These are phyloP conservation scores for Thelonectria olida DNA, from an alignment of 2,329 filamentous ascomycete species.

Conservation along the genomic window DNA sequence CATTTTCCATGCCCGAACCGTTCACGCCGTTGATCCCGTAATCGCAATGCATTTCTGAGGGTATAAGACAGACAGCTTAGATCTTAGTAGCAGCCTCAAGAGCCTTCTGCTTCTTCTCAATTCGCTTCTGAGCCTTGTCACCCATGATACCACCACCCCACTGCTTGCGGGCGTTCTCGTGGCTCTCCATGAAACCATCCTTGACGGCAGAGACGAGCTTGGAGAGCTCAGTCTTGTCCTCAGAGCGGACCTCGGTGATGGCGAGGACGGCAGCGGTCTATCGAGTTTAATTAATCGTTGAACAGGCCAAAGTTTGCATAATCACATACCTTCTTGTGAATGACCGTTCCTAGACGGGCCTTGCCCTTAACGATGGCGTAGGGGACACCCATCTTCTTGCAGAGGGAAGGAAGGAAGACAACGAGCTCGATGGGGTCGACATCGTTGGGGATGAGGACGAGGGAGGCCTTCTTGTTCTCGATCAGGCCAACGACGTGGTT, in stretches of 20 bases:
- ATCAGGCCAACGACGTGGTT: slow-evolving; percentile 98
- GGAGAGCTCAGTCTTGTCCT: slow-evolving; percentile 98
- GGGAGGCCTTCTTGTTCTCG: slow-evolving; percentile 99
- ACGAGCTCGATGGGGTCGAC: slow-evolving; percentile 99
- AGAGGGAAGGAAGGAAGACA: slow-evolving; percentile 98
- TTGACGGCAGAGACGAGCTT: slow-evolving; percentile 97
- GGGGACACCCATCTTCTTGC: slow-evolving; percentile 99
- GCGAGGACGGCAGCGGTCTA: slow-evolving; percentile 97
- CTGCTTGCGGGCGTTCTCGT: slow-evolving; percentile 88
- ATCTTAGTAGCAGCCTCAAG: slow-evolving; percentile 97
- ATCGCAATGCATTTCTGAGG: slow-evolving; percentile 50
- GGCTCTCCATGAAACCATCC: slow-evolving; percentile 97
- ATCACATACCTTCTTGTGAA: slow-evolving; percentile 91
- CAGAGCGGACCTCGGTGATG: slow-evolving; percentile 93
- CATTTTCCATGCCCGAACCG: slow-evolving; percentile 55
- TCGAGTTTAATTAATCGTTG: not conserved
- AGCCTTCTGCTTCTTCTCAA: slow-evolving; percentile 92
- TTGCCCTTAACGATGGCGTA: slow-evolving; percentile 99
- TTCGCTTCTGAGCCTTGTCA: slow-evolving; percentile 84
- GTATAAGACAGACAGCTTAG: slow-evolving; percentile 64
- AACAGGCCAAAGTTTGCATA: not conserved
- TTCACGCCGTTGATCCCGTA: slow-evolving; percentile 51
- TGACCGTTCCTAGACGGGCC: slow-evolving; percentile 97
- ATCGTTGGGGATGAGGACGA: slow-evolving; percentile 99
- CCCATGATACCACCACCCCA: slow-evolving; percentile 99